phyloP scores from a whole-genome alignment of 305 asterid genomes.

The Coffea humblotiana region DNA sequence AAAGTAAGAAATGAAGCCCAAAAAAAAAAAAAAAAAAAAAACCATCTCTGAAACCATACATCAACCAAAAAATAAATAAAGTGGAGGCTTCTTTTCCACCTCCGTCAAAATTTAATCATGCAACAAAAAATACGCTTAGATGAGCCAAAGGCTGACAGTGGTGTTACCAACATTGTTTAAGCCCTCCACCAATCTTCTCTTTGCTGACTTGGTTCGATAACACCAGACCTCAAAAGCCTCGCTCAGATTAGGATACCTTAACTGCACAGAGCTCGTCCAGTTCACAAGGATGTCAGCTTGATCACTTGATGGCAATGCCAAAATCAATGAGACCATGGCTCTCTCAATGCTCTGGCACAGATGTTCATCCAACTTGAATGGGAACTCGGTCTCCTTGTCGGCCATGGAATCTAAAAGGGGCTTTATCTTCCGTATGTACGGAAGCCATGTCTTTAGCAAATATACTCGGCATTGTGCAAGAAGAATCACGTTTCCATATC shows the following conservation, averaged over 20 bases:
- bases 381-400: slow-evolving; percentile 35
- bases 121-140: not conserved
- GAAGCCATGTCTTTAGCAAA: slow-evolving; percentile 62
- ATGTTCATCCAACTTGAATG: slow-evolving; percentile 63
- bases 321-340: slow-evolving; percentile 62
- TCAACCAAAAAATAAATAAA: too few relatives aligned
- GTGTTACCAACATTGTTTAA: slow-evolving; percentile 34
- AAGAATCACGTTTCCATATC: slow-evolving; percentile 66
- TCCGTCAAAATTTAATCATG: slow-evolving; percentile 1
- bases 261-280: slow-evolving; percentile 60
- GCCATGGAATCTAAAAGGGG: slow-evolving; percentile 46
- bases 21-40: not conserved
- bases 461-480: slow-evolving; percentile 53
- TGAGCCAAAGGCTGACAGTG: slow-evolving; percentile 38
- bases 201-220: slow-evolving; percentile 71
- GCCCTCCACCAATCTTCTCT: slow-evolving; percentile 55
- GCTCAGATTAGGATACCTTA: slow-evolving; percentile 69
- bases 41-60: not conserved
- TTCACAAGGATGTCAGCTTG: slow-evolving; percentile 68
- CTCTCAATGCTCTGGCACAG: slow-evolving; percentile 69
- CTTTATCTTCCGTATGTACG: slow-evolving; percentile 59
- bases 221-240: slow-evolving; percentile 93
- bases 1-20: not conserved
- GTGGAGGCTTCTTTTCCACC: slow-evolving; percentile 5
- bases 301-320: slow-evolving; percentile 65